Evolutionary conservation across 768 basidiomycete genomes (phyloP), one percentile per base, ranked within the genome.

Genomic region (Phylloporus scabripes): DNA sequence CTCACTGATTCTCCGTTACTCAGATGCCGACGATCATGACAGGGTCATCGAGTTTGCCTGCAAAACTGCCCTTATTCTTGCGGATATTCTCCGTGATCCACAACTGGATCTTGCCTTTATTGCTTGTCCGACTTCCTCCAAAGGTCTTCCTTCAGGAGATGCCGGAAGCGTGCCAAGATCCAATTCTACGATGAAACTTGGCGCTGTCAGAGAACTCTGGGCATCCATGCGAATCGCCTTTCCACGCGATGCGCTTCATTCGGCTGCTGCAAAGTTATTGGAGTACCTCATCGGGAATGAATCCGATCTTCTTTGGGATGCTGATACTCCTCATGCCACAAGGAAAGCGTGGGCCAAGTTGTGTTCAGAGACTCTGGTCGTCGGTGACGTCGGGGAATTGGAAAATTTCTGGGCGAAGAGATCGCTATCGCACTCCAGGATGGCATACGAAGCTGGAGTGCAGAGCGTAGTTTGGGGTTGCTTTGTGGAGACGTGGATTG

Each of bases 171-270:
- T 1, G 1, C 39, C 46, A 31, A 65, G 57, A 21, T 71, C 64
- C 50, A 79, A 75, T 63, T 65, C 61, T 56, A 76, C 69, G 14
- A 63, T 85, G 45, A 87, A 82, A 61, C 62, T 89, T n/a, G 68
- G 67, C 5, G 64, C 85, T 17, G 70, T 80, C 8, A 74, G 74
- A 20, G 72, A 75, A n/a, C 73, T 88, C 31, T 87, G 85, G 85
- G 56, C 62, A 1, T 63, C 66, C 36, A 68, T 77, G 45, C 72
- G 71, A 29, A 62, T 61, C 3, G 60, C 70, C 7, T 70, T 84
- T 53, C 74, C 80, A 0, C 53, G 58, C 3, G 50, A 66, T 7
- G 61, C 72, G 15, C 71, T 85, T 31, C 63, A 65, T 7, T 61
- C 62, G 8, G 74, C 76, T 1, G 78, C 73, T 1, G 69, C 74